Evolutionary conservation across 306 rosid species (phyloP), one percentile per base, ranked within the genome.

Genomic region (Citrullus amarus): DNA sequence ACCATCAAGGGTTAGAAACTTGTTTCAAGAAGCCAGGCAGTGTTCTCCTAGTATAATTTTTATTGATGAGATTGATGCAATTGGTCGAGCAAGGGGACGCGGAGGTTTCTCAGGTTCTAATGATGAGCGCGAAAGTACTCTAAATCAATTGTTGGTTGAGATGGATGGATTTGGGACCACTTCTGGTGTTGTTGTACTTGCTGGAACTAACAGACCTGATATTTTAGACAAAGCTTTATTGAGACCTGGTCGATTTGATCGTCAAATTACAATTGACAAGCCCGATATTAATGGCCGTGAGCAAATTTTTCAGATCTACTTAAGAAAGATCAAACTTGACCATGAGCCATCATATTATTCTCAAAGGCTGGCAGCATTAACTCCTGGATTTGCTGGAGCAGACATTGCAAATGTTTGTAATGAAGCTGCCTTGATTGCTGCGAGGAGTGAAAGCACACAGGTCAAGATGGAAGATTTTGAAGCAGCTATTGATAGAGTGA

Each of bases 311-410:
- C 93, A 85, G 85, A 88, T 95, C 53, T 95, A 95, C 84, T 80
- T 95, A 83, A 91, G 88, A 63, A 95, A 84, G 84, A 86, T 95
- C 79, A 95, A 95, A 84, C 97, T 95, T 80, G 92, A 92, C 81
- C 97, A 84, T 10, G 85, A 86, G 76, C 98, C 98, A 75, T 87
- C 93, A 58, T 95, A 81, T 81, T 95, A 69, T 86, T 95, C 98
- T 8, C 96, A 91, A 67, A 89, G 97, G 86, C 97, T 95, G 72
- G 97, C 98, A 46, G 97, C 98, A 58, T 90, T 92, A 50, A 95
- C 97, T n/a, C 98, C 98, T 48, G 98, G 98, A 77, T 92, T 95
- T 89, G 97, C 97, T 34, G 98, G 98, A 78, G 98, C 98, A n/a
- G 98, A 92, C 88, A 95, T 95, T 85, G 97, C 98, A 58, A 95